Conservation (phyloP, 75 land plant species). For the Cunninghamia lanceolata region DNA sequence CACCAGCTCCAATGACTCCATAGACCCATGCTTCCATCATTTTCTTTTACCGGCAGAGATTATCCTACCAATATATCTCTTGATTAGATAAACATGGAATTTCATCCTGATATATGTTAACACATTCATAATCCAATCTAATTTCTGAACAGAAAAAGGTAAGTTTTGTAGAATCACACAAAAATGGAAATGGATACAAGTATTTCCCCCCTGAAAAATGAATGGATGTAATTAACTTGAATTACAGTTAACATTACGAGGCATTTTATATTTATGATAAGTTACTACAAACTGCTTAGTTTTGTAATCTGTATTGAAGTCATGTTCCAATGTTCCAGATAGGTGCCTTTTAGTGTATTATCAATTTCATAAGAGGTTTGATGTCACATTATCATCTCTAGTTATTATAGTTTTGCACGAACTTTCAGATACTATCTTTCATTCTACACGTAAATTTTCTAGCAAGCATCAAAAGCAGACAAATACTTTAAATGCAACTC, state of each 20-base stretch:
- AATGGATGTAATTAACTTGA: neutral
- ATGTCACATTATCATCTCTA: neutral
- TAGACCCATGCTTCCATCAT: constrained; percentile 6
- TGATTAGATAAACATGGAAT: neutral
- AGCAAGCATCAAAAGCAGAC: neutral
- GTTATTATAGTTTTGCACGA: neutral
- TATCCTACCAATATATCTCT: neutral
- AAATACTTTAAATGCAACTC: neutral
- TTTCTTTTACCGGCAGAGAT: neutral
- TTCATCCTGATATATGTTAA: neutral
- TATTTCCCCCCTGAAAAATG: neutral
- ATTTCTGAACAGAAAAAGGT: neutral
- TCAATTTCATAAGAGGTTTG: neutral
- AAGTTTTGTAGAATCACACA: neutral
- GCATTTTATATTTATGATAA: neutral
- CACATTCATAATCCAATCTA: neutral
- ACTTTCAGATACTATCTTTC: neutral
- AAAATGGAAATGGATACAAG: neutral
- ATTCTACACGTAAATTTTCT: neutral
- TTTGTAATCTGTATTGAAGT: neutral
- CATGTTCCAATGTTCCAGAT: neutral
- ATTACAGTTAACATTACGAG: neutral
- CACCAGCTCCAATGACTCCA: constrained; percentile 7
- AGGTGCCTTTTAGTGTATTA: neutral
- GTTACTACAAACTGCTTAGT: neutral